phyloP scores from a whole-genome alignment of 148 eudicot genomes.

The Spergularia marina region DNA sequence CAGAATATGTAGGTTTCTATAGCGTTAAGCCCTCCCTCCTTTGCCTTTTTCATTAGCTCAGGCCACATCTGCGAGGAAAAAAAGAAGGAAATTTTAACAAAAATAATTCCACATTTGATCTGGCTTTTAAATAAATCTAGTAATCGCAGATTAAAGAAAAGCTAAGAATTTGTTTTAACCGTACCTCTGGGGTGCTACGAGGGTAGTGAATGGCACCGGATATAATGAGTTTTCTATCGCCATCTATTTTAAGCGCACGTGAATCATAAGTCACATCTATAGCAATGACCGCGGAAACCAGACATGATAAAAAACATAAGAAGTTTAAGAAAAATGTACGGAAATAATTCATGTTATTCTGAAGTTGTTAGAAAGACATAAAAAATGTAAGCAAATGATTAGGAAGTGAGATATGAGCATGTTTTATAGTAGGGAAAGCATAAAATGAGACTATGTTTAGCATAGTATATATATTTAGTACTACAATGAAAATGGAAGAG shows the following conservation, averaged over 20 bases:
- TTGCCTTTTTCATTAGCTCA: conserved; percentile 39
- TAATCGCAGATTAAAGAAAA: no score
- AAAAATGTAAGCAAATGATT: background rate
- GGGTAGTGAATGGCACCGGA: conserved; percentile 42
- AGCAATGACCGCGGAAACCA: background rate
- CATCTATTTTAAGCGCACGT: conserved; percentile 32
- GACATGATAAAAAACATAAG: background rate
- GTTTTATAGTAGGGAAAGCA: background rate
- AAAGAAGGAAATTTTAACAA: background rate
- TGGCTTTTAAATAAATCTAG: no score
- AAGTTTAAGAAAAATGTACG: background rate
- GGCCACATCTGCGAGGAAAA: conserved; percentile 50
- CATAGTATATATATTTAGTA: background rate
- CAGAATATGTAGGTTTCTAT: conserved; percentile 53
- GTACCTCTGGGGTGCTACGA: conserved; percentile 36
- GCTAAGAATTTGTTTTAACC: no score
- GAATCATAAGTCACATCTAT: conserved; percentile 29
- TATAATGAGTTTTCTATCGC: conserved; percentile 25
- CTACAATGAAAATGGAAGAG: conserved; percentile 2
- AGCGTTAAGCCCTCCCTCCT: conserved; percentile 45
- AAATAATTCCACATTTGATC: no score
- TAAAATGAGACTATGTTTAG: background rate
- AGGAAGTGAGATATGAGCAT: no score
- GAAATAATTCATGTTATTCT: background rate
- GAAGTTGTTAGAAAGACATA: background rate